These are phyloP conservation scores for Hyphopichia homilentoma DNA, from an alignment of 805 yeast species.

Conservation along the genomic window DNA sequence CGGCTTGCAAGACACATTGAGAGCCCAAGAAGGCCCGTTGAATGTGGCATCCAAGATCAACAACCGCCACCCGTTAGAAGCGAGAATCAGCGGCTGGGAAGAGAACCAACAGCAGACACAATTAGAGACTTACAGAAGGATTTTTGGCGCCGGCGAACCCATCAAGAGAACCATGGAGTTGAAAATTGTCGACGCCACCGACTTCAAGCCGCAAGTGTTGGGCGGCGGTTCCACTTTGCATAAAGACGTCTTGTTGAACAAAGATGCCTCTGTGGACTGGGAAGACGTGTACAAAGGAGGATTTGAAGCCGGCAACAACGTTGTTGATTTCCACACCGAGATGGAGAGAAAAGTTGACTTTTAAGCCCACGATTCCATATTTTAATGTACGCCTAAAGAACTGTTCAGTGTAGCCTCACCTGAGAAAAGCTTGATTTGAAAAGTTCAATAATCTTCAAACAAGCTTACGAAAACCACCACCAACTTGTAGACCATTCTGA, in stretches of 20 bases:
- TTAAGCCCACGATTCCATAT: no score
- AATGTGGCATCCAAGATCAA: constrained; percentile 60
- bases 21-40: constrained; percentile 62
- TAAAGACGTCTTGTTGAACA: constrained; percentile 73
- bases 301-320: constrained; percentile 35
- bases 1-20: constrained; percentile 64
- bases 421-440: no score
- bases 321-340: constrained; percentile 64
- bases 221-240: constrained; percentile 64
- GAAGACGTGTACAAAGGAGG: constrained; percentile 80
- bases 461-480: no score
- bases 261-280: constrained; percentile 82
- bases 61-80: constrained; percentile 82
- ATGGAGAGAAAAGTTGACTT: constrained; percentile 64
- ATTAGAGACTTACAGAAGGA: constrained; percentile 73
- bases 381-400: no score
- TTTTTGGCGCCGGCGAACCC: constrained; percentile 93
- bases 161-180: constrained; percentile 89
- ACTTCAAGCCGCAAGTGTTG: constrained; percentile 60
- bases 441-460: no score
- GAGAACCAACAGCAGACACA: constrained; percentile 63
- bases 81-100: constrained; percentile 77
- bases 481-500: no score
- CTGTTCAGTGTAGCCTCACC: no score
- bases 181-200: constrained; percentile 63